phyloP scores from a whole-genome alignment of 2,329 filamentous ascomycete species.

The Diaporthe destruens region DNA sequence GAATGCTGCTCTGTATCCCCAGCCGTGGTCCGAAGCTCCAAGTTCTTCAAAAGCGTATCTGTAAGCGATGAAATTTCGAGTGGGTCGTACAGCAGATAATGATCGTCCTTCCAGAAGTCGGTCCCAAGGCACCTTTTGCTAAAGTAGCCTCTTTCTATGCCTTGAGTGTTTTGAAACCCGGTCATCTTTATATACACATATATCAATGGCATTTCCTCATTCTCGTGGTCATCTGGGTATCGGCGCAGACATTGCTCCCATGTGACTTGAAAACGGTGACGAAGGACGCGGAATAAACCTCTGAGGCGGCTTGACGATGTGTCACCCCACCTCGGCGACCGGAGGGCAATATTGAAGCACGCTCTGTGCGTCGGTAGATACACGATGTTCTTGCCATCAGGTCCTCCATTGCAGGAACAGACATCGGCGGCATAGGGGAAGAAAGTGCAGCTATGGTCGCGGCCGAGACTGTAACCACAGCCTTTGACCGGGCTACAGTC shows the following conservation, averaged over 20 bases:
- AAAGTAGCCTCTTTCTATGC: constrained; percentile 6
- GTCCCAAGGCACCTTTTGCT: background rate
- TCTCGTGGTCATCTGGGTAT: no score
- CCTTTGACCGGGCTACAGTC: background rate
- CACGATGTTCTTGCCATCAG: constrained; percentile 14
- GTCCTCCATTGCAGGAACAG: background rate
- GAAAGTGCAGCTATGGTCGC: background rate
- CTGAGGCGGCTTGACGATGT: background rate
- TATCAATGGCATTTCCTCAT: no score
- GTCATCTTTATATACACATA: background rate
- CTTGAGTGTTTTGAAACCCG: constrained; percentile 5
- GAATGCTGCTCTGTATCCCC: no score
- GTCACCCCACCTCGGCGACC: background rate
- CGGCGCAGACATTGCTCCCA: no score
- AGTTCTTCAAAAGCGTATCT: background rate
- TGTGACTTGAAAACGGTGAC: constrained; percentile 2
- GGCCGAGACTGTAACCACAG: background rate
- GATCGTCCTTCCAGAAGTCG: background rate
- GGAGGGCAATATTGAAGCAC: background rate
- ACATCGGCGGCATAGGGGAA: constrained; percentile 6
- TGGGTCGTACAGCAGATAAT: background rate
- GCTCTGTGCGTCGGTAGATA: background rate
- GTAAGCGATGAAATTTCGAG: background rate
- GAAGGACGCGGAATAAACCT: constrained; percentile 6
- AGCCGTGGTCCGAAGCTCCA: background rate